These are phyloP conservation scores for Musa itinerans DNA, from an alignment of 176 grass and related monocot genomes.

Conservation along the genomic window DNA sequence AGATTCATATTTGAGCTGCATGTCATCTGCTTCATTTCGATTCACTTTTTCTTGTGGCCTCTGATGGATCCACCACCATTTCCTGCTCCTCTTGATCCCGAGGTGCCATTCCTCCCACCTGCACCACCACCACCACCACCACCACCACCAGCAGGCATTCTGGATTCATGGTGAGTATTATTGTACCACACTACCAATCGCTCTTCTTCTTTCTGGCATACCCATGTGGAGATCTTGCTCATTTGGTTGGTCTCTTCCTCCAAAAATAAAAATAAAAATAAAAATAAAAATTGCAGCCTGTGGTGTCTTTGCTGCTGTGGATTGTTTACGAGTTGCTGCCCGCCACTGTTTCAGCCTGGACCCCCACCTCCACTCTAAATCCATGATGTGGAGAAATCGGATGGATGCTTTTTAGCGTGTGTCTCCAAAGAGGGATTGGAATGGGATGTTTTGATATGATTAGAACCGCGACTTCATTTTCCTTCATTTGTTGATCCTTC, in stretches of 20 bases:
- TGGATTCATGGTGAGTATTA: conserved; percentile 23
- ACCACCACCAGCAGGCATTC: not conserved
- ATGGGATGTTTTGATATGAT: too few relatives aligned
- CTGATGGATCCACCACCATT: not conserved
- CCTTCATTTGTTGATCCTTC: too few relatives aligned
- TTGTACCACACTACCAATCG: not conserved
- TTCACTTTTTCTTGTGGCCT: too few relatives aligned
- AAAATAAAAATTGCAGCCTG: conserved; percentile 15
- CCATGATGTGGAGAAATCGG: too few relatives aligned
- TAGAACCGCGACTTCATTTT: too few relatives aligned
- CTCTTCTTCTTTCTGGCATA: not conserved
- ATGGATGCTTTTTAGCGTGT: too few relatives aligned
- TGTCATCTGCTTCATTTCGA: too few relatives aligned
- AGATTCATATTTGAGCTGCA: too few relatives aligned
- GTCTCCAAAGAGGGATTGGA: too few relatives aligned
- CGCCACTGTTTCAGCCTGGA: conserved; percentile 17
- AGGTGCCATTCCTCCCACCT: conserved; percentile 34
- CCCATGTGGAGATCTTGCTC: not conserved
- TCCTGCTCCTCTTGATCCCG: conserved; percentile 7
- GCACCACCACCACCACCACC: conserved; percentile 12
- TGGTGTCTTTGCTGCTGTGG: conserved; percentile 38
- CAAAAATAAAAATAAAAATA: too few relatives aligned
- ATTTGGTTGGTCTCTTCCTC: not conserved
- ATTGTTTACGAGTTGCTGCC: conserved; percentile 31
- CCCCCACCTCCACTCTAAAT: not conserved